Conservation (phyloP, 1,284 basidiomycete species). For the Anthracocystis panici-leucophaei region DNA sequence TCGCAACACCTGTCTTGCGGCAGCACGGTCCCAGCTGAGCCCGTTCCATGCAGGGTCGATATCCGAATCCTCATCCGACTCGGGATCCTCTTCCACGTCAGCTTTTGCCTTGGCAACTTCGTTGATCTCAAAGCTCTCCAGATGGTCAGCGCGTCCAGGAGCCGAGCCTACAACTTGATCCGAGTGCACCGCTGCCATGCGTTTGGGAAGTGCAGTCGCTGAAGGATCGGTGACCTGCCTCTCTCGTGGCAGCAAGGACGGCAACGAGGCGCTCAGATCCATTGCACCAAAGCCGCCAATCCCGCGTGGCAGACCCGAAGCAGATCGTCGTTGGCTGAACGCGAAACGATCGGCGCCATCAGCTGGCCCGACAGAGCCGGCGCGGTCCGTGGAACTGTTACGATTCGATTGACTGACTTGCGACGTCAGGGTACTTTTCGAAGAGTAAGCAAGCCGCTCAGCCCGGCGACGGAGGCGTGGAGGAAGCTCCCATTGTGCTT, state of each 20-base stretch:
- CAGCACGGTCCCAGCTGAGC: conserved; percentile 53
- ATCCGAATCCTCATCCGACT: conserved; percentile 53
- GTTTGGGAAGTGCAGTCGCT: conserved; percentile 2
- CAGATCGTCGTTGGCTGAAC: conserved; percentile 28
- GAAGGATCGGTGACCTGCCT: conserved; percentile 29
- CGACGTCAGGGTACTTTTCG: conserved; percentile 30
- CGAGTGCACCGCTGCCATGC: conserved; percentile 30
- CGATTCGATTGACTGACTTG: conserved; percentile 24
- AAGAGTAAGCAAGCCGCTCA: conserved; percentile 30
- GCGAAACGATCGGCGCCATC: conserved; percentile 31
- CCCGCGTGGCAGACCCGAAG: conserved; percentile 11
- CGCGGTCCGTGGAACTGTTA: conserved; percentile 20
- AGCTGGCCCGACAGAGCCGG: conserved; percentile 17
- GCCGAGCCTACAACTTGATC: conserved; percentile 51
- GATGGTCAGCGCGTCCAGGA: conserved; percentile 42
- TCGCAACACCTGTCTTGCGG: conserved; percentile 52
- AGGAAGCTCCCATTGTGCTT: conserved; percentile 61
- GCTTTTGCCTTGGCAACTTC: conserved; percentile 45
- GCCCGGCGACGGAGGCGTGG: conserved; percentile 48
- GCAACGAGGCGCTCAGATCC: conserved; percentile 55
- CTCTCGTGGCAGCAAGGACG: conserved; percentile 35
- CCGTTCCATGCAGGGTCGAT: conserved; percentile 57
- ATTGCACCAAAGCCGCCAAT: conserved; percentile 14
- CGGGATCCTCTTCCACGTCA: conserved; percentile 54
- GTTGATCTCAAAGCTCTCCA: conserved; percentile 52